A percentile compares a stretch with the other conserved stretches of the same genome.
Conservation (phyloP, 305 asterid genomes). For the Striga hermonthica region DNA sequence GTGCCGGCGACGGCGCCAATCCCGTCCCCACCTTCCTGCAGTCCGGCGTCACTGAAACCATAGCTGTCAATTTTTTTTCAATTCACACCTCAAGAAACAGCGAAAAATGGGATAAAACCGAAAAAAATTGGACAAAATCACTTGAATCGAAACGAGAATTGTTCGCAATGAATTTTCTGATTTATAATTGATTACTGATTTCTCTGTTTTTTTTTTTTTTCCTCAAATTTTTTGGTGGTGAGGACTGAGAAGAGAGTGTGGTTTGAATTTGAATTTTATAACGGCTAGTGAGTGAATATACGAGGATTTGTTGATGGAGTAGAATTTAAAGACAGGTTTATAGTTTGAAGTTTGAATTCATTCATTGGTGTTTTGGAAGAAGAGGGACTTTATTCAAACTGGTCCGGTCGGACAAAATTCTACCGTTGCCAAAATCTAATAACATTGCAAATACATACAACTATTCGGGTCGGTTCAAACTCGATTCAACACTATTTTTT, state of each 20-base stretch:
- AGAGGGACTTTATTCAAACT: constrained; percentile 35
- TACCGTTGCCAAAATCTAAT: no score
- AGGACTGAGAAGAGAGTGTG: background rate
- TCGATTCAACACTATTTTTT: no score
- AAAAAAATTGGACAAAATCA: no score
- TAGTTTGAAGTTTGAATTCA: background rate
- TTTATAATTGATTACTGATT: constrained; percentile 20
- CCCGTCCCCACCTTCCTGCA: constrained; percentile 52
- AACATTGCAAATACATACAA: no score
- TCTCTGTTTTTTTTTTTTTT: constrained; percentile 6
- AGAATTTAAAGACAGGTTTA: background rate
- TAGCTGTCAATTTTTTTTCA: constrained; percentile 15
- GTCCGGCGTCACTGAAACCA: constrained; percentile 66
- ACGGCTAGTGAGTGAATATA: constrained; percentile 43
- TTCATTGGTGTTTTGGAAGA: constrained; percentile 20
- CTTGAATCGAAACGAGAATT: constrained; percentile 3
- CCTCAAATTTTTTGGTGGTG: background rate
- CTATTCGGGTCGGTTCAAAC: no score
- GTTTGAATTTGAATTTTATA: constrained; percentile 25
- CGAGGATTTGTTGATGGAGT: background rate
- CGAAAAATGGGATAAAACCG: background rate
- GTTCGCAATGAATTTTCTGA: background rate
- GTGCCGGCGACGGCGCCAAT: constrained; percentile 62
- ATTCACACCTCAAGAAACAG: constrained; percentile 19
- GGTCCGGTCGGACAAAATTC: constrained; percentile 26